Evolutionary conservation across 1,284 basidiomycete genomes (phyloP).

Genomic region (Golubevia pallescens): DNA sequence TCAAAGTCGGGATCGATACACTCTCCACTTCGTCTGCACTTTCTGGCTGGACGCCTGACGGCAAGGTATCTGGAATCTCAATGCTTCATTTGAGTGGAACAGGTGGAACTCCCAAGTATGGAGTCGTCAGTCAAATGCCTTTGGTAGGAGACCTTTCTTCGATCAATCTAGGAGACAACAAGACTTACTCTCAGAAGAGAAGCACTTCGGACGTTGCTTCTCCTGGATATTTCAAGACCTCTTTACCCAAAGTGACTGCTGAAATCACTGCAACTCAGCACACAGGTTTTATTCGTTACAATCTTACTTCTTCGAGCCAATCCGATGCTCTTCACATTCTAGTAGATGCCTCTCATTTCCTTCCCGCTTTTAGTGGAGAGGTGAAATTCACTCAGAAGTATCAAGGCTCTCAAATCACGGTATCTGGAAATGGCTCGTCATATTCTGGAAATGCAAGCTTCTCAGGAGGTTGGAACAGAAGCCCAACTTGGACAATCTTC

Average conservation of each 20-base stretch:
- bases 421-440: conserved; percentile 11
- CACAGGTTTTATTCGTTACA: conserved; percentile 5
- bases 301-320: background rate
- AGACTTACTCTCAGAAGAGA: conserved; percentile 18
- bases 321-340: conserved; percentile 14
- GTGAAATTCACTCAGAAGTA: conserved; percentile 3
- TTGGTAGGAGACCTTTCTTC: conserved; percentile 4
- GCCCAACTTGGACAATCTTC: conserved; percentile 19
- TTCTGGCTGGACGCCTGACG: background rate
- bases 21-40: background rate
- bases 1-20: background rate
- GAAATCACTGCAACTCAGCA: conserved; percentile 17
- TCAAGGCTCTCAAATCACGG: conserved; percentile 8
- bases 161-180: background rate
- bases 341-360: conserved; percentile 17
- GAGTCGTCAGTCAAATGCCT: conserved; percentile 22
- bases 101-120: conserved; percentile 17
- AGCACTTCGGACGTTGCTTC: conserved; percentile 5
- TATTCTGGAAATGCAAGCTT: conserved; percentile 20
- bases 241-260: conserved; percentile 11
- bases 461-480: conserved; percentile 1
- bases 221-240: conserved; percentile 5
- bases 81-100: conserved; percentile 26
- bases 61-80: conserved; percentile 18
- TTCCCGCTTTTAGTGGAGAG: conserved; percentile 17